These are phyloP conservation scores for Trifolium pratense DNA, from an alignment of 306 rosid species.

Conservation along the genomic window DNA sequence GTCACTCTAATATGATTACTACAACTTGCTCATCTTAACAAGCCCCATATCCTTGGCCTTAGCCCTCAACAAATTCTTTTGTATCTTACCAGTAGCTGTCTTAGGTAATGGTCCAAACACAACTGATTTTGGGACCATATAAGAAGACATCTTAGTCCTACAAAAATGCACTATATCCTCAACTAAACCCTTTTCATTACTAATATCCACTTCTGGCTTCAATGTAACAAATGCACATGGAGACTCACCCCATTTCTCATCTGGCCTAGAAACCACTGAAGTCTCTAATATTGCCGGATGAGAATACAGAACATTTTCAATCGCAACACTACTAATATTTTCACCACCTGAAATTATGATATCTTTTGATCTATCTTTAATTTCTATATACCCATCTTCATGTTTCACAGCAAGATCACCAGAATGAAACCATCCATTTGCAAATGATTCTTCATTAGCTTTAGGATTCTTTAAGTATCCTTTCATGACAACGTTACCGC, in stretches of 20 bases:
- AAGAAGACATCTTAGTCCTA: background rate
- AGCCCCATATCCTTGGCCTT: background rate
- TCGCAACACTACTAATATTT: background rate
- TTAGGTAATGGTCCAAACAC: conserved; percentile 3
- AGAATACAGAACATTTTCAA: background rate
- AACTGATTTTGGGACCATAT: conserved; percentile 4
- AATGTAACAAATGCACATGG: conserved; percentile 7
- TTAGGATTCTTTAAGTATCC: background rate
- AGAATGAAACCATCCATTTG: background rate
- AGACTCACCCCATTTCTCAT: conserved; percentile 6
- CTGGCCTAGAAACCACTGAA: background rate
- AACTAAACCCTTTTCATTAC: background rate
- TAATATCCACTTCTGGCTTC: background rate
- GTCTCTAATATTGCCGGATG: background rate
- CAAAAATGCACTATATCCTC: background rate
- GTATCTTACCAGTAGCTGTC: conserved; percentile 10
- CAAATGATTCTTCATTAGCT: background rate
- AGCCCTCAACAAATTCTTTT: background rate
- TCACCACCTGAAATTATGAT: conserved; percentile 3
- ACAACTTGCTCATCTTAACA: background rate
- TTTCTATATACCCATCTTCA: conserved; percentile 2
- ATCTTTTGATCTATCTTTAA: conserved; percentile 4
- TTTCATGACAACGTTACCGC: background rate
- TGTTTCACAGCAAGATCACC: conserved; percentile 4
- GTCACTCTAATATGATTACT: background rate